Evolutionary conservation across 257 asterid species (phyloP), one percentile per base, ranked within the genome.

Genomic region (Solanum sejunctum): DNA sequence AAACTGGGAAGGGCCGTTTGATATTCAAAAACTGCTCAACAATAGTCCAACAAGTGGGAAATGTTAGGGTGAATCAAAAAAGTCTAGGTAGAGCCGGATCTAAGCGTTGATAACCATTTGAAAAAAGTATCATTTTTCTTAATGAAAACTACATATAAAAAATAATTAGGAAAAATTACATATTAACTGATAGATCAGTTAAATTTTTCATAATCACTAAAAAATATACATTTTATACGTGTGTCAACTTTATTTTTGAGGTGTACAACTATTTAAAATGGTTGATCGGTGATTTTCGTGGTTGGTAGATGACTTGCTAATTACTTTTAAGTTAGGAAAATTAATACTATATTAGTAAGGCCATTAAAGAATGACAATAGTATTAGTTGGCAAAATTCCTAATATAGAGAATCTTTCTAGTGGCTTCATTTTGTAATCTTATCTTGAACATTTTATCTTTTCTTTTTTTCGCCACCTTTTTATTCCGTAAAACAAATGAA

Each of bases 381-480:
- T 12, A 56, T 57, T 32, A 60, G 84, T 64, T 81, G 45, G 84
- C 55, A 18, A 32, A 32, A 70, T 12, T 47, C 41, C 66, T 45
- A 15, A 49, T 66, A 82, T 21, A 66, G 26, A 82, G 60, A 82
- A 82, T 82, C 84, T 81, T 43, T 32, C 61, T 47, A 47, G 73
- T 66, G 84, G 60, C 73, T 58, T 82, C 55, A 63, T 61, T 51
- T 20, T 57, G 71, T 58, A 61, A 82, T 82, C 67, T 64, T 55
- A 28, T 69, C 82, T 71, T 84, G 55, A 70, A 84, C 54, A 18
- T 69, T 26, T 58, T 8, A 23, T 57, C 28, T 51, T 49, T 4
- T 55, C 56, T 56, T 72, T n/a, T 84, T 54, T 71, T 16, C n/a
- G 2, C 39, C 66, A 23, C 61, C 63, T 77, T 77, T 75, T 77